Conservation (phyloP, 306 rosid species). For the Glycyrrhiza uralensis region DNA sequence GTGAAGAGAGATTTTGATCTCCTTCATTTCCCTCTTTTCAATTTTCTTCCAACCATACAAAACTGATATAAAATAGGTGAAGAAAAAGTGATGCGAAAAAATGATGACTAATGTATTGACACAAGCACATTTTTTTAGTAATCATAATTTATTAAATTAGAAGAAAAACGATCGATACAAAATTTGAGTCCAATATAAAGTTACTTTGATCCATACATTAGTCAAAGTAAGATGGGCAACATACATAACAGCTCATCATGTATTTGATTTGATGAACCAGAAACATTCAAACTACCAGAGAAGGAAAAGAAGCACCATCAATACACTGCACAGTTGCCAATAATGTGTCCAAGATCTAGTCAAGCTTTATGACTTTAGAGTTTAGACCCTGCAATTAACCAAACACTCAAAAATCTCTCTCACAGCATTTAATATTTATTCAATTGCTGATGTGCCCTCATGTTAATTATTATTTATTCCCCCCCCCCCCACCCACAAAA, state of each 20-base stretch:
- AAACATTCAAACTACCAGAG: conserved; percentile 3
- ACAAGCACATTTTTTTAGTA: no score
- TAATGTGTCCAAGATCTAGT: neutral
- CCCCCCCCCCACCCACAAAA: neutral
- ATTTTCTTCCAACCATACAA: no score
- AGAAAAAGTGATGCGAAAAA: no score
- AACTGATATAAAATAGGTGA: no score
- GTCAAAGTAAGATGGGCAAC: neutral
- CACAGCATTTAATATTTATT: conserved; percentile 1
- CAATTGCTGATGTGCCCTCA: neutral
- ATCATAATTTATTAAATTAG: no score
- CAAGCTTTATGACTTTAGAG: conserved; percentile 7
- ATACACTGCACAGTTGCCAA: neutral
- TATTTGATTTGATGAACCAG: neutral
- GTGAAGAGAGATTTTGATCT: no score
- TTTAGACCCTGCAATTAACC: neutral
- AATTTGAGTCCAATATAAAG: neutral
- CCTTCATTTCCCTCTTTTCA: no score
- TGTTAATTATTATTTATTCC: neutral
- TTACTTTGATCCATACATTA: neutral
- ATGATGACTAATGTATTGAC: no score
- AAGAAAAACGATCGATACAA: neutral
- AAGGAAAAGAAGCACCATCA: neutral
- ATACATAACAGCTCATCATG: neutral
- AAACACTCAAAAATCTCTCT: neutral